Evolutionary conservation across 345 rosid species (phyloP), one percentile per base, ranked within the genome.

Genomic region (Passiflora organensis): DNA sequence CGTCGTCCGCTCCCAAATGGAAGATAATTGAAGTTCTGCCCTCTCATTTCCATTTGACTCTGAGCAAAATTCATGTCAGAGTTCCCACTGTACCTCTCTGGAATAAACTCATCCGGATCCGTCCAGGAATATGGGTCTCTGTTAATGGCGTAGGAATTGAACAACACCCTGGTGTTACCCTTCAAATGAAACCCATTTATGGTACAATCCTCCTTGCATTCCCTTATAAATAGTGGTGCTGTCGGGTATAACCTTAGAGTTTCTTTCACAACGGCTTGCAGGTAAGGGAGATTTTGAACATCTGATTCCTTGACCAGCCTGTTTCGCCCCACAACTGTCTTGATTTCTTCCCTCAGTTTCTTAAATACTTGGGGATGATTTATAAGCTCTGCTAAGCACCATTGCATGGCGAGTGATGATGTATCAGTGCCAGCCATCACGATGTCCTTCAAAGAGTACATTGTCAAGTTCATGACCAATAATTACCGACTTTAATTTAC

Each of bases 241-340:
- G 64, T 17, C 10, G 64, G 48, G 15, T 60, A 47, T 1, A 28
- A 15, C 15, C 52, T 48, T 4, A 48, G 52, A 1, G 32, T 14
- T 48, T 48, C 52, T 17, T 48, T 23, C 52, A 58, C 53, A 17
- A 34, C 34, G 5, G 62, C 44, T 21, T 37, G 53, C 0, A 58
- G 13, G 54, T 49, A 60, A 6, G 56, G 64, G 0, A 60, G 56
- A 13, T 60, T 60, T 19, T 5, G 54, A 20, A 60, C 38, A 12
- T 60, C 48, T 51, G 64, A 50, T 51, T 60, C 64, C 23, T 42
- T 60, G 25, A 50, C 48, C 19, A 60, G 19, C 19, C 56, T 50
- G 10, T 9, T 16, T 6, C 8, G 5, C 24, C 64, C 49, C 6
- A 50, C 49, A 10, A 41, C 56, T 38, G 36, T 23, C 4, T 5